A percentile compares a stretch with the other conserved stretches of the same genome.
Evolutionary conservation across 2,329 filamentous ascomycete genomes (phyloP).

Genomic region (Fusarium miscanthi): DNA sequence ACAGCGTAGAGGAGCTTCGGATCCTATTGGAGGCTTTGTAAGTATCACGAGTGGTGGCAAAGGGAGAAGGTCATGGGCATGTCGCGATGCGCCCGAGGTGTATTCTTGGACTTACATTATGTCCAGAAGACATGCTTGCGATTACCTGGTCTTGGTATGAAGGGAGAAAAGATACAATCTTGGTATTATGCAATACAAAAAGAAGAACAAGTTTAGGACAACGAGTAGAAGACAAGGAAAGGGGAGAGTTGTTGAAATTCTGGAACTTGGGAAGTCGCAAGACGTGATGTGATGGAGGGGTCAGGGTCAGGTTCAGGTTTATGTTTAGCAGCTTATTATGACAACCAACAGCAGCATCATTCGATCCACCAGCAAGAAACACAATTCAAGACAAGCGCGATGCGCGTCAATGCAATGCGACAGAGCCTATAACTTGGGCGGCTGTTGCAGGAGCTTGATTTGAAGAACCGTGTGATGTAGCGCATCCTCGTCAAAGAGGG

Average conservation of each 20-base stretch:
- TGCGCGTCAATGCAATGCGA: slow-evolving; percentile 30
- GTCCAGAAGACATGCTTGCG: slow-evolving; percentile 47
- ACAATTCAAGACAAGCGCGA: slow-evolving; percentile 38
- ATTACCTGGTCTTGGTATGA: neutral
- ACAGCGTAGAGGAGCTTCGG: slow-evolving; percentile 77
- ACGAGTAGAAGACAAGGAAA: slow-evolving; percentile 17
- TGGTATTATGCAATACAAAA: neutral
- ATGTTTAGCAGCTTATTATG: slow-evolving; percentile 22
- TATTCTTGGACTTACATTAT: slow-evolving; percentile 45
- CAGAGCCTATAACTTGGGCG: slow-evolving; percentile 13
- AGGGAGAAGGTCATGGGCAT: slow-evolving; percentile 18
- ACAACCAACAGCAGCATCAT: slow-evolving; percentile 13
- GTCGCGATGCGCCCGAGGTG: slow-evolving; percentile 19
- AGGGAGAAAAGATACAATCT: neutral
- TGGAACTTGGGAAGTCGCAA: slow-evolving; percentile 37
- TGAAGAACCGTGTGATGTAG: slow-evolving; percentile 23
- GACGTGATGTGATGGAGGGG: slow-evolving; percentile 37
- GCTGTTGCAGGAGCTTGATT: slow-evolving; percentile 21
- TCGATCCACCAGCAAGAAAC: slow-evolving; percentile 19
- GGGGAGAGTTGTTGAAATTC: slow-evolving; percentile 18
- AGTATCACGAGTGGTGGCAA: slow-evolving; percentile 13
- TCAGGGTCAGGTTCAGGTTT: slow-evolving; percentile 15
- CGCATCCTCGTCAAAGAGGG: slow-evolving; percentile 15
- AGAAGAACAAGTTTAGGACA: slow-evolving; percentile 1
- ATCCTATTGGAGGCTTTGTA: slow-evolving; percentile 53